Conservation (phyloP, 495 filamentous ascomycete genomes). For the Astrothelium macrocarpum region DNA sequence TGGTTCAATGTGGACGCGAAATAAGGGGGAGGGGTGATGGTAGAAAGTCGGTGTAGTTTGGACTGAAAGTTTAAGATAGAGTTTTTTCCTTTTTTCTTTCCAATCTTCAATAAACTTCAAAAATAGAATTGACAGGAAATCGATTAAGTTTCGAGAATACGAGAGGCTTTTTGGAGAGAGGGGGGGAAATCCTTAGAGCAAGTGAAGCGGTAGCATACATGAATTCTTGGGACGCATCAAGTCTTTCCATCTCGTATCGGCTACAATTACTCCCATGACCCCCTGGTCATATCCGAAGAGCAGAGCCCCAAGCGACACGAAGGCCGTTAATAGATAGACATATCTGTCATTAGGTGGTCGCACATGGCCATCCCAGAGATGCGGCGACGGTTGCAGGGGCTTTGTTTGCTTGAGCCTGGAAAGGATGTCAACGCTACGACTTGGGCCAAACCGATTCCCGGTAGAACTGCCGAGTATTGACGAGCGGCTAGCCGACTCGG, state of each 20-base stretch:
- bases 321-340: neutral
- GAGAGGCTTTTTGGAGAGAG: neutral
- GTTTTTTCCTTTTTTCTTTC: neutral
- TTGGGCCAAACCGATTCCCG: neutral
- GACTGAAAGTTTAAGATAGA: neutral
- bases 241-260: neutral
- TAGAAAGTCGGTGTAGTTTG: too few species aligned
- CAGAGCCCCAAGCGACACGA: neutral
- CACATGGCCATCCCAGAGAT: neutral
- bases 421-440: neutral
- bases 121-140: neutral
- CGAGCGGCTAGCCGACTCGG: neutral
- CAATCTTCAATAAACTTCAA: too few species aligned
- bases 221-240: neutral
- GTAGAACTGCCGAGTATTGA: neutral
- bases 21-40: neutral
- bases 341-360: neutral
- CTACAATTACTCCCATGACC: neutral
- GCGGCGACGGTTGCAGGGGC: neutral
- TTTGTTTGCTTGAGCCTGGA: neutral
- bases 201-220: neutral
- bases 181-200: neutral
- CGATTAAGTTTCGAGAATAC: neutral
- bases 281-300: slow-evolving; percentile 1
- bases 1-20: neutral